These are phyloP conservation scores for Jacaranda copaia DNA, from an alignment of 257 asterid genomes.

Conservation along the genomic window DNA sequence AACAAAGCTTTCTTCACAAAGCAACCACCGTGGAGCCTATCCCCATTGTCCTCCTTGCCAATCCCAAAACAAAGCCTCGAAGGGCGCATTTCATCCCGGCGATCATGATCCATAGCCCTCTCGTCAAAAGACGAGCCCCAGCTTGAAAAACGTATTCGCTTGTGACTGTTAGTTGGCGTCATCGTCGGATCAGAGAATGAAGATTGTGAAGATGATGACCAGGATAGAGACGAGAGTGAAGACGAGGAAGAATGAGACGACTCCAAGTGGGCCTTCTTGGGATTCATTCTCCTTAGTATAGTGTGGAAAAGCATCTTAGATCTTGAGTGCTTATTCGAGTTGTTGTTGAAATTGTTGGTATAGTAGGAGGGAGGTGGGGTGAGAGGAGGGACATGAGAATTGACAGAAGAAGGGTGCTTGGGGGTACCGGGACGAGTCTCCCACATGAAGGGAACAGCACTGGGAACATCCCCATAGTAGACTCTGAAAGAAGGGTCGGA, in stretches of 20 bases:
- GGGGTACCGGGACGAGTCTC: conserved; percentile 63
- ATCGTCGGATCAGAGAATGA: conserved; percentile 44
- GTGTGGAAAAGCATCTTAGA: conserved; percentile 42
- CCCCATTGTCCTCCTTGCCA: conserved; percentile 28
- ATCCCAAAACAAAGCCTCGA: conserved; percentile 36
- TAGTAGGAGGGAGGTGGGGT: conserved; percentile 61
- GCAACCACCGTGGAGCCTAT: conserved; percentile 18
- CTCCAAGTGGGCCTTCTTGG: conserved; percentile 26
- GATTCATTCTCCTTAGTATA: conserved; percentile 40
- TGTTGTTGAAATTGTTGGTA: conserved; percentile 11
- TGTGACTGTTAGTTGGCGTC: conserved; percentile 31
- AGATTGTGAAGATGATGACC: conserved; percentile 39
- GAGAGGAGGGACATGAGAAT: conserved; percentile 45
- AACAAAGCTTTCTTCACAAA: conserved; percentile 49
- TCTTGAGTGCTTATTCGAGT: conserved; percentile 35
- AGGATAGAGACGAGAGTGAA: conserved; percentile 36
- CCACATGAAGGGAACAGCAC: conserved; percentile 63
- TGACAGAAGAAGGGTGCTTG: conserved; percentile 39
- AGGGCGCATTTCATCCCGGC: conserved; percentile 7
- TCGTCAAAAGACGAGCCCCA: conserved; percentile 44
- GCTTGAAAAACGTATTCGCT: conserved; percentile 46
- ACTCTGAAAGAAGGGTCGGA: conserved; percentile 53
- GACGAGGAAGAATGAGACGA: conserved; percentile 39
- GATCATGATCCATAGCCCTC: conserved; percentile 6
- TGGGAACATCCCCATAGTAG: conserved; percentile 51